Evolutionary conservation across 768 basidiomycete species (phyloP).

Genomic region (Lepiota venenata): DNA sequence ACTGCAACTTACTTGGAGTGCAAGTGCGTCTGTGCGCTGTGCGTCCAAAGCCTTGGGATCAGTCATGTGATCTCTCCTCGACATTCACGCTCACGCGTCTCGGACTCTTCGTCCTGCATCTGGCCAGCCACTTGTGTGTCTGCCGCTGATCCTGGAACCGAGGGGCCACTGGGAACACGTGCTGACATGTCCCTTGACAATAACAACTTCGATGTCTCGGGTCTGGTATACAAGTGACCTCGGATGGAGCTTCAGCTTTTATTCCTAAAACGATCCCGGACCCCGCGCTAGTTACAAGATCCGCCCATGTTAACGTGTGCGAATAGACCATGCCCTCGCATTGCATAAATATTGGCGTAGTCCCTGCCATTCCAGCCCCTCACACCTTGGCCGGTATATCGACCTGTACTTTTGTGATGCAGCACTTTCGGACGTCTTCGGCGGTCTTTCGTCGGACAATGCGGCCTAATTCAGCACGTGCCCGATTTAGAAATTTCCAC

Average conservation of each 20-base stretch:
- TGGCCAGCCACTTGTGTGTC: no score
- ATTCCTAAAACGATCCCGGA: neutral
- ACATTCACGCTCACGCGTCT: neutral
- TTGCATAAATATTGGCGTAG: neutral
- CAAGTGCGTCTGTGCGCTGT: conserved; percentile 5
- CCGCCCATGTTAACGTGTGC: conserved; percentile 4
- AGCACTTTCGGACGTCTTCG: neutral
- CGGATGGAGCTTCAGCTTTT: conserved; percentile 9
- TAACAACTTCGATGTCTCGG: no score
- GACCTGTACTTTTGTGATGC: neutral
- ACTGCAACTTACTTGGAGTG: conserved; percentile 7
- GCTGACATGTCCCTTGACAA: no score
- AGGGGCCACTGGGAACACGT: no score
- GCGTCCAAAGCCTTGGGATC: neutral
- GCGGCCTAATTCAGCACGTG: conserved; percentile 8
- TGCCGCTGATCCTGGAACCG: no score
- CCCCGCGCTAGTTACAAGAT: no score
- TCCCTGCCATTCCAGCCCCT: no score
- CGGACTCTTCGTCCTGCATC: no score
- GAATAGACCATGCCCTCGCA: neutral
- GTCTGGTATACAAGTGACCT: neutral
- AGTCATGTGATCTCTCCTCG: conserved; percentile 12
- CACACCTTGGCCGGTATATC: no score
- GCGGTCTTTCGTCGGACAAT: conserved; percentile 1
- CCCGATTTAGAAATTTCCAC: conserved; percentile 2